Evolutionary conservation across 805 yeast species (phyloP).

Genomic region (Hanseniaspora vineae): DNA sequence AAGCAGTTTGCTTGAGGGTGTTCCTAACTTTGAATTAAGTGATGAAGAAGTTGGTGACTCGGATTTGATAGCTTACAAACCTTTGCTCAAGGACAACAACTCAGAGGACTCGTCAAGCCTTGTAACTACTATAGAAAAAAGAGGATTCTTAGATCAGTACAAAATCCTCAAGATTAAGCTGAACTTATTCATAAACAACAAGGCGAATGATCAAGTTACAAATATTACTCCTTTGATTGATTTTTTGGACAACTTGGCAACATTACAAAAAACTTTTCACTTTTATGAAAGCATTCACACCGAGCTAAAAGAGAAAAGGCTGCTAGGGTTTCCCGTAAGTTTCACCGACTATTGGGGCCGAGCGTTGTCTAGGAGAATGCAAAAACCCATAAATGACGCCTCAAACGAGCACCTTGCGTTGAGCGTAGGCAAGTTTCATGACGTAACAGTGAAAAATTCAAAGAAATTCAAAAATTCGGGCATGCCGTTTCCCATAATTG

Average conservation of each 20-base stretch:
- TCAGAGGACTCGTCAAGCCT: too few species aligned
- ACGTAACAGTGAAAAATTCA: constrained; percentile 29
- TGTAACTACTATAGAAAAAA: too few species aligned
- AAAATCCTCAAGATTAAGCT: too few species aligned
- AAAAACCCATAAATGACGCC: constrained; percentile 34
- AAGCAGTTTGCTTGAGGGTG: constrained; percentile 40
- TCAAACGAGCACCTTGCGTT: too few species aligned
- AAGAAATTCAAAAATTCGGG: constrained; percentile 39
- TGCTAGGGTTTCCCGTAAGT: neutral
- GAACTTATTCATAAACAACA: too few species aligned
- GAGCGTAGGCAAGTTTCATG: constrained; percentile 27
- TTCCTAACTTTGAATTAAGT: constrained; percentile 37
- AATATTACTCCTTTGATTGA: neutral
- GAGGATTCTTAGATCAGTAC: too few species aligned
- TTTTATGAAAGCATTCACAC: constrained; percentile 42
- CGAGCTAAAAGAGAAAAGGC: constrained; percentile 16
- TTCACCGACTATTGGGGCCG: constrained; percentile 76
- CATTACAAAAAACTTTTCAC: constrained; percentile 24
- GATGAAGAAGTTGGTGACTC: constrained; percentile 12
- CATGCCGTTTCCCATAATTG: constrained; percentile 66
- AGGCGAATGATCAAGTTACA: too few species aligned
- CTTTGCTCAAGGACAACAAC: too few species aligned
- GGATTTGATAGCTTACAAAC: too few species aligned
- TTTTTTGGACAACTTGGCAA: constrained; percentile 15
- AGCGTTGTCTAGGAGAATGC: constrained; percentile 59